Conservation (phyloP, 306 rosid genomes). For the Trifolium pratense region DNA sequence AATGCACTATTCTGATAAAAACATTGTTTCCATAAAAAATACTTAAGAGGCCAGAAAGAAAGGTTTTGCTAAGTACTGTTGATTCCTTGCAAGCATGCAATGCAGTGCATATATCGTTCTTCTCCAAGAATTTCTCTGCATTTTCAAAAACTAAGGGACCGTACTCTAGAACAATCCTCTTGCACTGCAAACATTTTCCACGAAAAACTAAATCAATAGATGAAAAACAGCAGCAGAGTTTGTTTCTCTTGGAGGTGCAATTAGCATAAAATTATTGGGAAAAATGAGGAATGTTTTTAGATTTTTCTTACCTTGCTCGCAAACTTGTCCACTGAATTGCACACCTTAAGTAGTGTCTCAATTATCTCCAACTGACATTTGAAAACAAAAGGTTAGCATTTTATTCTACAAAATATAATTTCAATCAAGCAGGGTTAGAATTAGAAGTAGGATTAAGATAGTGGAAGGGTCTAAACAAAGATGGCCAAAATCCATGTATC, state of each 20-base stretch:
- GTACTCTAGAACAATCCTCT: slow-evolving; percentile 72
- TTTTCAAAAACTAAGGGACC: slow-evolving; percentile 67
- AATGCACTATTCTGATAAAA: slow-evolving; percentile 7
- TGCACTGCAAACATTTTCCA: slow-evolving; percentile 68
- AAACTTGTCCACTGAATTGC: slow-evolving; percentile 63
- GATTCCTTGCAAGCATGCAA: slow-evolving; percentile 69
- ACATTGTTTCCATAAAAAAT: slow-evolving; percentile 35
- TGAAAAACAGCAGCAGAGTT: neutral
- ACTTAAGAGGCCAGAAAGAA: slow-evolving; percentile 39
- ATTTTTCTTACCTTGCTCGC: slow-evolving; percentile 60
- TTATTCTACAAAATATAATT: slow-evolving; percentile 18
- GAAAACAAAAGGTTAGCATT: slow-evolving; percentile 38
- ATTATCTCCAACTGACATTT: slow-evolving; percentile 69
- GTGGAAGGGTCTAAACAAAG: too few relatives aligned
- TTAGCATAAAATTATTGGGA: neutral
- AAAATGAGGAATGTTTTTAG: neutral
- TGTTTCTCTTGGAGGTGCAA: neutral
- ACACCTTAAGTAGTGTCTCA: slow-evolving; percentile 74
- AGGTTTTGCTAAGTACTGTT: slow-evolving; percentile 20
- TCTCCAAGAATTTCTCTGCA: slow-evolving; percentile 78
- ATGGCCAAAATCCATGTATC: neutral
- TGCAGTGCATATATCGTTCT: slow-evolving; percentile 65
- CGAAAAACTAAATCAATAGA: neutral
- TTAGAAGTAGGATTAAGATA: too few relatives aligned
- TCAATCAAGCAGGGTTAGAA: slow-evolving; percentile 1